A percentile compares a stretch with the other conserved stretches of the same genome.
phyloP scores from a whole-genome alignment of 1,284 basidiomycete species.

The Vanrija sp. region DNA sequence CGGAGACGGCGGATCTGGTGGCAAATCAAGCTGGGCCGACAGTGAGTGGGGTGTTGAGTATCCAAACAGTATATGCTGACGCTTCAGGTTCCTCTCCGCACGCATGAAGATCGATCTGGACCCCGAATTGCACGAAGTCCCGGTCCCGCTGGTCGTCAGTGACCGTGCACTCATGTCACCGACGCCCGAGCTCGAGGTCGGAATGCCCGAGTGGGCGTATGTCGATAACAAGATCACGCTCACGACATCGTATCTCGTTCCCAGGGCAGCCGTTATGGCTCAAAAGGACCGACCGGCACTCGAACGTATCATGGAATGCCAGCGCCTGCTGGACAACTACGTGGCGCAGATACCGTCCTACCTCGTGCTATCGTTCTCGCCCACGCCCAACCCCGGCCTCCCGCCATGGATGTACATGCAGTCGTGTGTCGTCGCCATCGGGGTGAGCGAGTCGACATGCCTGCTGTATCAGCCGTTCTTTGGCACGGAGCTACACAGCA shows the following conservation, averaged over 20 bases:
- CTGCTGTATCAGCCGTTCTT: conserved; percentile 1
- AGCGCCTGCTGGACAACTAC: neutral
- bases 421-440: neutral
- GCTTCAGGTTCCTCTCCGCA: neutral
- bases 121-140: neutral
- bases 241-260: neutral
- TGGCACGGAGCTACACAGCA: neutral
- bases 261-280: neutral
- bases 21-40: neutral
- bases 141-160: neutral
- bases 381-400: neutral
- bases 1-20: conserved; percentile 1
- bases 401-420: conserved; percentile 4
- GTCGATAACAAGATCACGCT: neutral
- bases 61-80: neutral
- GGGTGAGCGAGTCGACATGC: neutral
- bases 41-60: neutral
- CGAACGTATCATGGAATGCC: neutral
- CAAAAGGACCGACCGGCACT: neutral
- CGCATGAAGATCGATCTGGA: neutral
- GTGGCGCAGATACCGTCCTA: neutral
- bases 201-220: conserved; percentile 4
- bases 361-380: neutral
- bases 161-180: neutral
- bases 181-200: neutral